Conservation (phyloP, 352 stramenopile species). For the Pilasporangium apinafurcum region DNA sequence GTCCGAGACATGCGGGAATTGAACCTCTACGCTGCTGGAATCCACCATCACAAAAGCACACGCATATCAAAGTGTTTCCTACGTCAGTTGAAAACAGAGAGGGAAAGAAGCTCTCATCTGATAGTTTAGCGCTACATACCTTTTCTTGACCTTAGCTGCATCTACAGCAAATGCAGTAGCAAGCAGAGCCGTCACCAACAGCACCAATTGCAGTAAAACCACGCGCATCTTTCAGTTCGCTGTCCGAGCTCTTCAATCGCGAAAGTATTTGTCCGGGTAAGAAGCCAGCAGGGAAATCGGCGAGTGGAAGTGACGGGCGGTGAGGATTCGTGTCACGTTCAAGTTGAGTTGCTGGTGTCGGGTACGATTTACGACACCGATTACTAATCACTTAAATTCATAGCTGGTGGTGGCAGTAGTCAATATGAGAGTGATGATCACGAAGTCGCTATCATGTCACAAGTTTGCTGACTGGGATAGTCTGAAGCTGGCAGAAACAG, state of each 20-base stretch:
- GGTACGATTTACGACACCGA: too few species aligned
- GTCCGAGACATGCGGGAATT: conserved; percentile 74
- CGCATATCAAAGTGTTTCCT: neutral
- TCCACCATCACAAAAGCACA: neutral
- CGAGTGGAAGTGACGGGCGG: too few species aligned
- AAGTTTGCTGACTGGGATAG: too few species aligned
- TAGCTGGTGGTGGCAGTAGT: too few species aligned
- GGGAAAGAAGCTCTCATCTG: neutral
- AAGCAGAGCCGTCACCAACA: conserved; percentile 26
- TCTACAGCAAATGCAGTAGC: conserved; percentile 8
- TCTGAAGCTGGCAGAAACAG: neutral
- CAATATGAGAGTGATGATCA: too few species aligned
- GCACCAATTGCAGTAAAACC: conserved; percentile 14
- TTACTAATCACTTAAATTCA: too few species aligned
- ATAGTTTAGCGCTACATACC: conserved; percentile 11
- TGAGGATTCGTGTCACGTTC: too few species aligned
- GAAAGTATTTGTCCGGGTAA: too few species aligned
- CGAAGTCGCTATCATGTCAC: too few species aligned
- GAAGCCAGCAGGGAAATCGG: too few species aligned
- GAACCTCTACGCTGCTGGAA: conserved; percentile 48
- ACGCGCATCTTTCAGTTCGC: conserved; percentile 5
- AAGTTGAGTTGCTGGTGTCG: too few species aligned
- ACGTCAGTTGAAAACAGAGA: neutral
- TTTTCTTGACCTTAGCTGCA: conserved; percentile 36
- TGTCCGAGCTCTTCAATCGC: neutral